phyloP scores from a whole-genome alignment of 169 alveolate species.

The Perkinsus chesapeaki region DNA sequence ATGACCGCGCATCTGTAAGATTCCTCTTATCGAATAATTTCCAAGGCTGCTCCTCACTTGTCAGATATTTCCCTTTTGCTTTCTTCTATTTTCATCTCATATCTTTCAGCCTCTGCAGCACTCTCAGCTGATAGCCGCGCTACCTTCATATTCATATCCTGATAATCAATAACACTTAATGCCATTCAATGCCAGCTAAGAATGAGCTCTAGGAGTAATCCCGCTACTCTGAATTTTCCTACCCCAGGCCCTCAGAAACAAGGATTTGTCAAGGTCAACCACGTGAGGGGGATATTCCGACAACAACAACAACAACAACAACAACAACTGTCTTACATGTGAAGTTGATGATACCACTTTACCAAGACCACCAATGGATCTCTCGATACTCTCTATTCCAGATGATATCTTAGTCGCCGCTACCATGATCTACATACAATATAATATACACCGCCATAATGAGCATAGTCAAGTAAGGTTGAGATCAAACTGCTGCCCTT shows the following conservation, averaged over 20 bases:
- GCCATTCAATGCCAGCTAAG: background rate
- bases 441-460: background rate
- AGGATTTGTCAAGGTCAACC: no score
- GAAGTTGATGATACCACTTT: background rate
- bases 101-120: background rate
- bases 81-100: background rate
- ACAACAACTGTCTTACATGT: background rate
- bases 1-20: background rate
- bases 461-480: no score
- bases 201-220: no score
- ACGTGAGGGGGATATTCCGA: no score
- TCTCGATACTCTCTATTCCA: background rate
- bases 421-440: background rate
- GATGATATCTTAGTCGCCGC: background rate
- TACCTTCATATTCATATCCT: background rate
- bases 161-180: background rate
- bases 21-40: background rate
- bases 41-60: background rate
- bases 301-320: no score
- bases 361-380: background rate
- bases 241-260: no score
- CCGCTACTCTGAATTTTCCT: no score
- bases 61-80: background rate
- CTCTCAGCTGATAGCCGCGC: background rate
- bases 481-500: no score